Base-by-base conservation (phyloP, 352 stramenopile species). In the Phytopythium oedochilum region DNA sequence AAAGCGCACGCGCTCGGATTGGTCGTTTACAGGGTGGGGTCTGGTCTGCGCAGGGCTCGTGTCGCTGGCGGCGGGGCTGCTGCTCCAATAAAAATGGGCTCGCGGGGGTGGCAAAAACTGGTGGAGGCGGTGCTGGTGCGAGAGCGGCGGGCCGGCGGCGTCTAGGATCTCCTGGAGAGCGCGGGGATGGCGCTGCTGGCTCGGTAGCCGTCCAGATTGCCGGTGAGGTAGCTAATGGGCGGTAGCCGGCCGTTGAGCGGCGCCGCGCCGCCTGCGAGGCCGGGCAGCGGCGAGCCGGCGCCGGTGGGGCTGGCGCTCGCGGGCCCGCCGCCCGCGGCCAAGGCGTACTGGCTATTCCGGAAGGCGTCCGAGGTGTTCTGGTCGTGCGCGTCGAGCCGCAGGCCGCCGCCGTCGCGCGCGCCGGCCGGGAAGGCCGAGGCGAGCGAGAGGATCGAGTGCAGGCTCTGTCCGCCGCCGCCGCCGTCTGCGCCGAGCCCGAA, bases 171-270 rank as follows among this genome's bases (percentile, higher is more conserved):
- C 51, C 39, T 39, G 14, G 48, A 35, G 48, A 55, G 51, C 8
- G 39, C 51, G 46, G 69, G 63, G 51, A 73, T 57, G 22, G 75
- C 40, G 51, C 68, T 81, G 20, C 68, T 71, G 18, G 67, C 69
- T 17, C 76, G 74, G 65, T 79, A 88, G 25, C 73, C 74, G 40
- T 88, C 78, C 5, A 88, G 63, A 34, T 89, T 92, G 53, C 73
- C 66, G 35, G 83, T 92, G 44, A 92, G 70, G 50, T 79, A 88
- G 61, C 81, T 87, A 65, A 92, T 92, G 23, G 81, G 81, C 23
- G 81, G 81, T 40, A 92, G 65, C 18, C 76, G 72, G 11, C 64
- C 66, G 18, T 61, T 73, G 5, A 40, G 45, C n/a, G 15, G 23
- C 42, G 31, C 35, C 22, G 42, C 31, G 58, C 45, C 42, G 17